These are phyloP conservation scores for Diutina scorzettiae DNA, from an alignment of 1,139 yeast genomes.

Conservation along the genomic window DNA sequence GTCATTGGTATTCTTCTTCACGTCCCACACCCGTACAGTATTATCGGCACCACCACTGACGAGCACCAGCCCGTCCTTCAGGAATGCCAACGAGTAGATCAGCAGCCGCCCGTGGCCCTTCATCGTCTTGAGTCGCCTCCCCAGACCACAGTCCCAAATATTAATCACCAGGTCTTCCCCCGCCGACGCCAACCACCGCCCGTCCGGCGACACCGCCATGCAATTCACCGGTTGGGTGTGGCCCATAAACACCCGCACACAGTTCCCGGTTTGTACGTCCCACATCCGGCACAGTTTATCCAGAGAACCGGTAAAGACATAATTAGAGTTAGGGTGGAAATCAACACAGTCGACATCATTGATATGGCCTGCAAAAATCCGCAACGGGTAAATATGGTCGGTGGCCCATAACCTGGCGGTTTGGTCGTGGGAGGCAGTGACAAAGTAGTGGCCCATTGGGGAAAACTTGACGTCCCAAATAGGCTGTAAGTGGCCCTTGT, in stretches of 20 bases:
- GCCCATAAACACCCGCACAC: slow-evolving; percentile 90
- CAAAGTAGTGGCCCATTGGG: slow-evolving; percentile 94
- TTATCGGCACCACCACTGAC: slow-evolving; percentile 92
- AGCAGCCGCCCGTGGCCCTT: slow-evolving; percentile 88
- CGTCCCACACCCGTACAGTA: slow-evolving; percentile 93
- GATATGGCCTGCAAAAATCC: slow-evolving; percentile 95
- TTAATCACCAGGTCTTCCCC: slow-evolving; percentile 87
- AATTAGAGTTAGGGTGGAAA: slow-evolving; percentile 94
- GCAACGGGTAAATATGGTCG: slow-evolving; percentile 90
- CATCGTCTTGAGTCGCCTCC: slow-evolving; percentile 70
- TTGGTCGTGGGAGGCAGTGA: slow-evolving; percentile 94
- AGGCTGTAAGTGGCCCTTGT: slow-evolving; percentile 93
- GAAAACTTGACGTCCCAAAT: slow-evolving; percentile 96
- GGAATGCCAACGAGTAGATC: slow-evolving; percentile 75
- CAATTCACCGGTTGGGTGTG: slow-evolving; percentile 83
- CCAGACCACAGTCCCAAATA: slow-evolving; percentile 92
- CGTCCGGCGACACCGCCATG: slow-evolving; percentile 89
- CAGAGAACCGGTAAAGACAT: slow-evolving; percentile 87
- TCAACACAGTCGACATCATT: slow-evolving; percentile 93
- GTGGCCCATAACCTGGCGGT: slow-evolving; percentile 98
- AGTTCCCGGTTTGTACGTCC: slow-evolving; percentile 84
- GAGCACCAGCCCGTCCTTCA: slow-evolving; percentile 77
- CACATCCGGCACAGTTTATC: slow-evolving; percentile 97
- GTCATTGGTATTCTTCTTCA: slow-evolving; percentile 72
- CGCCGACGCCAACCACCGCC: slow-evolving; percentile 91